phyloP scores from a whole-genome alignment of 2,329 filamentous ascomycete genomes.

The Microdochium trichocladiopsis region DNA sequence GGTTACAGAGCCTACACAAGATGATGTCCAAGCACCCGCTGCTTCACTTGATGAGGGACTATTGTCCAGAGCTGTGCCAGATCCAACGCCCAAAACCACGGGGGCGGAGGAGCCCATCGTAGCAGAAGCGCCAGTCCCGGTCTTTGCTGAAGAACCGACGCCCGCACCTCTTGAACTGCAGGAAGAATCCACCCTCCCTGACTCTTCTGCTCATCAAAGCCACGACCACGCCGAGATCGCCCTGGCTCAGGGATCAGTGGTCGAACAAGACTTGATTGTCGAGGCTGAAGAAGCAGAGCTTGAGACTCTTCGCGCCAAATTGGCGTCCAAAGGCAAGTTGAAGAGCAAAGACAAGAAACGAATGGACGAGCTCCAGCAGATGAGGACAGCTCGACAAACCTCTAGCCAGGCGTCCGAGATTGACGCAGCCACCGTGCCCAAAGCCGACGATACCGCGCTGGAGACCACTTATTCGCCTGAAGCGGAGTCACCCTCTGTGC shows the following conservation, averaged over 20 bases:
- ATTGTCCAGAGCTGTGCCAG: no score
- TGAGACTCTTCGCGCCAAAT: background rate
- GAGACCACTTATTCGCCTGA: background rate
- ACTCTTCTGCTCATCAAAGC: no score
- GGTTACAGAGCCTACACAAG: no score
- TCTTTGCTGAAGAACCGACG: no score
- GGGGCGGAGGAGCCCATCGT: no score
- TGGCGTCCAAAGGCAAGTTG: conserved; percentile 1
- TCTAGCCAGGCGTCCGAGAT: background rate
- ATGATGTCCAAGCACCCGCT: no score
- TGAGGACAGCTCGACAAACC: background rate
- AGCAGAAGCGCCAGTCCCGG: no score
- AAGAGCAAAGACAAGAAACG: background rate
- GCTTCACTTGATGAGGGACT: no score
- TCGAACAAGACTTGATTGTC: background rate
- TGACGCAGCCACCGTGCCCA: background rate
- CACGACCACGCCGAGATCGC: no score
- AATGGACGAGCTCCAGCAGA: background rate
- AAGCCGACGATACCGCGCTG: background rate
- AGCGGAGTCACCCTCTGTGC: background rate
- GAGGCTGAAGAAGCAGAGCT: background rate
- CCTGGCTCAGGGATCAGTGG: background rate
- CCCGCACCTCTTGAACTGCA: no score
- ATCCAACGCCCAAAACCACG: no score
- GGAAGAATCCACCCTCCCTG: no score